Percentiles rank a stretch among this genome's conserved stretches.
phyloP scores from a whole-genome alignment of 805 yeast species.

The Pichia sporocuriosa region DNA sequence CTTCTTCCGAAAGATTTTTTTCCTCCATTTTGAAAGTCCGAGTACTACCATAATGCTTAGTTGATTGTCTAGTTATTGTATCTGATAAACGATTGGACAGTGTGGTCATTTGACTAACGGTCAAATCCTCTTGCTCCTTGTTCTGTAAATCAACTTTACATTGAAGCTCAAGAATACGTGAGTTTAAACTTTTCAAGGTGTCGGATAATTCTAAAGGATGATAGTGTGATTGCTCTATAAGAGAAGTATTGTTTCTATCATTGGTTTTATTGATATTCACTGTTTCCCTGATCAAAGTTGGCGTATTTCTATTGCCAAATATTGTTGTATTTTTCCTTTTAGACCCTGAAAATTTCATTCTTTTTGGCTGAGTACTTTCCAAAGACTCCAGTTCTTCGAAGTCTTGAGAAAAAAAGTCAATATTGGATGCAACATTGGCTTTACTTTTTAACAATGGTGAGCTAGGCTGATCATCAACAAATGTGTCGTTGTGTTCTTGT shows the following conservation, averaged over 20 bases:
- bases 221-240: too few species aligned
- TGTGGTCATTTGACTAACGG: too few species aligned
- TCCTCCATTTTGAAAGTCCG: constrained; percentile 24
- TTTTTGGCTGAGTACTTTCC: too few species aligned
- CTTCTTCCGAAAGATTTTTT: constrained; percentile 14
- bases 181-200: not conserved
- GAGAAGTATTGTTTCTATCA: too few species aligned
- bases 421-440: too few species aligned
- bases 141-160: not conserved
- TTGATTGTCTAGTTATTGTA: not conserved
- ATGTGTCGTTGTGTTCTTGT: not conserved
- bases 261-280: too few species aligned
- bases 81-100: too few species aligned
- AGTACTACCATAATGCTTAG: constrained; percentile 24
- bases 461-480: not conserved
- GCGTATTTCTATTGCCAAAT: not conserved
- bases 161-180: constrained; percentile 5
- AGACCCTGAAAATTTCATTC: too few species aligned
- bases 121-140: too few species aligned
- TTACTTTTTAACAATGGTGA: not conserved
- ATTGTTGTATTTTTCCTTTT: constrained; percentile 2
- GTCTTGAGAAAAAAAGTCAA: not conserved
- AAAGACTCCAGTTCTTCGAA: constrained; percentile 6
- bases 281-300: too few species aligned
- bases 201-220: constrained; percentile 2